Evolutionary conservation across 2,329 filamentous ascomycete genomes (phyloP).

Genomic region (Plenodomus tracheiphilus): DNA sequence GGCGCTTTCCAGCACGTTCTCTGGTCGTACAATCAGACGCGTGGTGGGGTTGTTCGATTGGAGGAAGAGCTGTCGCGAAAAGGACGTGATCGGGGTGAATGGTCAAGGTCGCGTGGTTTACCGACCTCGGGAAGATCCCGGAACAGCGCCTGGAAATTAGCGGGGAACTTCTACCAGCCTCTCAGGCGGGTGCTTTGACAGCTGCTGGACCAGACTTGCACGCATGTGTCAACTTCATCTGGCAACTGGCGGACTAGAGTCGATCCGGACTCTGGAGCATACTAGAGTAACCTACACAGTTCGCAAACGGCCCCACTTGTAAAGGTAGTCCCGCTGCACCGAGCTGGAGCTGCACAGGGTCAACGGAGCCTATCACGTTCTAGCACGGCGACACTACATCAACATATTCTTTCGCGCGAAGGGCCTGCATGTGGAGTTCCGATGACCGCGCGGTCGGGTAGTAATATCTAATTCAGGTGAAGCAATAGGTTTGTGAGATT

Average conservation of each 20-base stretch:
- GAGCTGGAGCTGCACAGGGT: conserved; percentile 3
- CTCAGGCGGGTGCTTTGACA: conserved; percentile 12
- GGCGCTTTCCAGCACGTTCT: conserved; percentile 31
- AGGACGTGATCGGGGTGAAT: conserved; percentile 31
- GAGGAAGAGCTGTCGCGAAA: conserved; percentile 23
- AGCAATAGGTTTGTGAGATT: neutral
- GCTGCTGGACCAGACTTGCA: conserved; percentile 1
- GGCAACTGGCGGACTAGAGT: neutral
- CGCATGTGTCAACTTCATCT: neutral
- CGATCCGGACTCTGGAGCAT: neutral
- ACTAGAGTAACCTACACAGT: too few species aligned
- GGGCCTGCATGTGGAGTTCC: conserved; percentile 33
- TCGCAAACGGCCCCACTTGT: conserved; percentile 3
- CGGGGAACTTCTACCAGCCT: conserved; percentile 21
- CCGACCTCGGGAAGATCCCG: conserved; percentile 25
- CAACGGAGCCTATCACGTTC: conserved; percentile 21
- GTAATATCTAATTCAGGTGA: conserved; percentile 28
- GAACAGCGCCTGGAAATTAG: conserved; percentile 15
- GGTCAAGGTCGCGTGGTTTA: conserved; percentile 33
- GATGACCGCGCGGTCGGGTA: conserved; percentile 32
- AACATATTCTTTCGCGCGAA: conserved; percentile 19
- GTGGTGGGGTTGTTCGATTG: conserved; percentile 19
- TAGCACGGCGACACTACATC: conserved; percentile 23
- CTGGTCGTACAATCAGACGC: conserved; percentile 26
- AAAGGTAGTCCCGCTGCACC: conserved; percentile 21